Base-by-base conservation (phyloP, 2,329 filamentous ascomycete species). In the Lachnellula occidentalis region DNA sequence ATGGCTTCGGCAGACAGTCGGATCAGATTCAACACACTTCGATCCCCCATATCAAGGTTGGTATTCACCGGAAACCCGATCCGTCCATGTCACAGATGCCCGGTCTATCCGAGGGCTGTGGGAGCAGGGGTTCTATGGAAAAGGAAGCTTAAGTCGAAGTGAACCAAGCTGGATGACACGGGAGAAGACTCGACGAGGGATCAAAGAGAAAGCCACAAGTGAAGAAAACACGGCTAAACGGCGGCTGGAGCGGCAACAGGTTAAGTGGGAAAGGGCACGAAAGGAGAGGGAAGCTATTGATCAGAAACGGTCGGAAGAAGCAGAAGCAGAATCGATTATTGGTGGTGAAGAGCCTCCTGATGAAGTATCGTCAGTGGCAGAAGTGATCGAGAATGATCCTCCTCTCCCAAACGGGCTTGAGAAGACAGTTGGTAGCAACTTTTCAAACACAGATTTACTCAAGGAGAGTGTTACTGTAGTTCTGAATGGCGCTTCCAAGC, bases 41-140 rank as follows among this genome's bases (percentile, higher is more conserved):
- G 76, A 80, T 11, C 73, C 81, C 37, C 73, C 84, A 42, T 87
- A 94, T 68, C 75, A 80, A 48, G 92, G 87, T 49, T 81, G 87
- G 61, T 96, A 92, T 78, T 92, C 90, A n/a, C 73, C 81, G 1
- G 82, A 86, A 54, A 95, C 90, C 3, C 83, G 86, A 31, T 94
- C 91, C 0, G 81, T 99, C 15, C 90, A 96, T 68, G 79, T 99
- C 54, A 90, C 83, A 17, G 87, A 96, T 69, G 76, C 83, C 24
- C 77, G 78, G 53, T 86, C 90, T 3, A 86, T 95, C 58, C 80
- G 87, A 52, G 90, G 86, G 1, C 73, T 99, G 22, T 99, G 95
- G 94, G 89, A 96, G 71, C 90, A 95, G 74, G 94, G 94, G 5
- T 99, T 99, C 73, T 99, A 92, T 71, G 95, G 95, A 47, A 96